Conservation (phyloP, 1,284 basidiomycete species). For the Trichosporon ovoides region DNA sequence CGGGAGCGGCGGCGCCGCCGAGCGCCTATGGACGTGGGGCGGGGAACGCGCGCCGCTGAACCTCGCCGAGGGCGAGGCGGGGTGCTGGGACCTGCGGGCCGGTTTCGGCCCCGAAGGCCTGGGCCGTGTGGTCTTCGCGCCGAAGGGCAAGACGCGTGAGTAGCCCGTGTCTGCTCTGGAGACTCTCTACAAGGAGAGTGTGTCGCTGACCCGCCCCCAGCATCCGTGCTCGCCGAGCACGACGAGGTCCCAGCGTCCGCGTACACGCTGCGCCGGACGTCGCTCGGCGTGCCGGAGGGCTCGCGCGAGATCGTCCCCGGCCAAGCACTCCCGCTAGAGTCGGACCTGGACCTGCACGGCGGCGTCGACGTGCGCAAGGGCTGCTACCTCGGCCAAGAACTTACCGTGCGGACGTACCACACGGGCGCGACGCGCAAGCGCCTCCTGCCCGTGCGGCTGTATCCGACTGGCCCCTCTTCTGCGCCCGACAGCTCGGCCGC, state of each 20-base stretch:
- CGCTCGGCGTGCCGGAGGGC: slow-evolving; percentile 85
- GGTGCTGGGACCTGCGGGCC: slow-evolving; percentile 63
- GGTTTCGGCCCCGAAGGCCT: slow-evolving; percentile 55
- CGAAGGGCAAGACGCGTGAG: slow-evolving; percentile 68
- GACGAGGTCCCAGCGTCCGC: slow-evolving; percentile 15
- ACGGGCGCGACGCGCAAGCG: slow-evolving; percentile 89
- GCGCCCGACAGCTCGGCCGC: not conserved
- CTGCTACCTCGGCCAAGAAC: slow-evolving; percentile 96
- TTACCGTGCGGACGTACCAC: slow-evolving; percentile 94
- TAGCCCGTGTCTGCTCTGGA: too few species aligned
- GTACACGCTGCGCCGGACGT: slow-evolving; percentile 54
- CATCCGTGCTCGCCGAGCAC: slow-evolving; percentile 22
- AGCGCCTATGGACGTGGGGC: slow-evolving; percentile 39
- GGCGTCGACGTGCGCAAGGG: slow-evolving; percentile 97
- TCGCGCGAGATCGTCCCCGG: slow-evolving; percentile 67
- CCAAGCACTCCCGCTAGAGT: slow-evolving; percentile 84
- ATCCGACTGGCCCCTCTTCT: not conserved
- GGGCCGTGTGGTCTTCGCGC: slow-evolving; percentile 65
- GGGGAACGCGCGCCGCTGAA: slow-evolving; percentile 18
- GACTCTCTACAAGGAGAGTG: too few species aligned
- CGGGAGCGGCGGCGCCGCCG: slow-evolving; percentile 42
- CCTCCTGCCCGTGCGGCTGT: slow-evolving; percentile 65
- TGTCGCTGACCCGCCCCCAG: slow-evolving; percentile 13
- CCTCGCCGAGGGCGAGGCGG: slow-evolving; percentile 33
- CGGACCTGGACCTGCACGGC: slow-evolving; percentile 87